Evolutionary conservation across 768 basidiomycete genomes (phyloP).

Genomic region (Obba rivulosa): DNA sequence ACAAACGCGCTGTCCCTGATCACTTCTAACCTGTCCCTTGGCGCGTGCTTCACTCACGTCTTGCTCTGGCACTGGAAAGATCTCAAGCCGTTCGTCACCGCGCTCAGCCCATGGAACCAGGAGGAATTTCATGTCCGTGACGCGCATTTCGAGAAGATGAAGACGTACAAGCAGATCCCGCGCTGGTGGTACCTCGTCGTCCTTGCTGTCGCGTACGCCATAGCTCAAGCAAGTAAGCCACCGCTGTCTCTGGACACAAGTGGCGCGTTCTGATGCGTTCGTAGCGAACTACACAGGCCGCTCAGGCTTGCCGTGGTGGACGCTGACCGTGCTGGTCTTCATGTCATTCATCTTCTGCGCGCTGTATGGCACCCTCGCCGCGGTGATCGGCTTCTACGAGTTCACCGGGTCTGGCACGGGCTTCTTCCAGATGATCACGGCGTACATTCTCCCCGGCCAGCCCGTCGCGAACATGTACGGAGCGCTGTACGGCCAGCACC

Average conservation of each 20-base stretch:
- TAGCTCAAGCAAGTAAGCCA: slow-evolving; percentile 36
- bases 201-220: slow-evolving; percentile 38
- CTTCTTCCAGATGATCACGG: slow-evolving; percentile 25
- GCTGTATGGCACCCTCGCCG: slow-evolving; percentile 47
- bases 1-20: slow-evolving; percentile 30
- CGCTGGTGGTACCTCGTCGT: slow-evolving; percentile 48
- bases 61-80: slow-evolving; percentile 32
- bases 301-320: slow-evolving; percentile 48
- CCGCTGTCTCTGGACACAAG: no score
- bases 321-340: slow-evolving; percentile 43
- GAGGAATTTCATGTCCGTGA: slow-evolving; percentile 23
- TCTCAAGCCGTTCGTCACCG: slow-evolving; percentile 28
- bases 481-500: slow-evolving; percentile 34
- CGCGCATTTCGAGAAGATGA: slow-evolving; percentile 53
- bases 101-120: slow-evolving; percentile 31
- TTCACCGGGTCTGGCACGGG: slow-evolving; percentile 23
- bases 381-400: slow-evolving; percentile 24
- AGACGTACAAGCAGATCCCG: slow-evolving; percentile 38
- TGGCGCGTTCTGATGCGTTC: background rate
- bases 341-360: slow-evolving; percentile 47
- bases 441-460: slow-evolving; percentile 25
- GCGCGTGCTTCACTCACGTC: slow-evolving; percentile 29
- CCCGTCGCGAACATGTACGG: slow-evolving; percentile 34
- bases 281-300: slow-evolving; percentile 4
- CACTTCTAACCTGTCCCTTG: slow-evolving; percentile 29